Evolutionary conservation across 176 grass and related monocot genomes (phyloP).

Genomic region (Phragmites australis): DNA sequence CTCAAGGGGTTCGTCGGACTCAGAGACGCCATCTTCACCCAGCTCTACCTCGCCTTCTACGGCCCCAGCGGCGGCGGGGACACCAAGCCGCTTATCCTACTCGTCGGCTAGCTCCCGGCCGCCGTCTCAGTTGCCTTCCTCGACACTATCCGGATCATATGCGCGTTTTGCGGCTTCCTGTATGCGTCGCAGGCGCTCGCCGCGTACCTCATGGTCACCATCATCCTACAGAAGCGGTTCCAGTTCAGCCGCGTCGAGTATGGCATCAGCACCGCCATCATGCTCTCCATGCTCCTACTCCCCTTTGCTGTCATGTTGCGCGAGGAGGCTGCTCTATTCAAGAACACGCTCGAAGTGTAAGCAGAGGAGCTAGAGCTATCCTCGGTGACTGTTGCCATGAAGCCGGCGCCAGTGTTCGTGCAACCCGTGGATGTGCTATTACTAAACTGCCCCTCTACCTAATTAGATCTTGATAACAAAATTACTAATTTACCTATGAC

Average conservation of each 20-base stretch:
- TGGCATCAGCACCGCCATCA: constrained; percentile 10
- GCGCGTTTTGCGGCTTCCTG: constrained; percentile 22
- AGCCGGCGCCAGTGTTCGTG: background rate
- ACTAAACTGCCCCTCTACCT: no score
- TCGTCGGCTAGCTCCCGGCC: constrained; percentile 50
- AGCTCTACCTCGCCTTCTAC: constrained; percentile 74
- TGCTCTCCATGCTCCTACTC: constrained; percentile 11
- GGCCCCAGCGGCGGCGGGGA: constrained; percentile 34
- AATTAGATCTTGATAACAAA: no score
- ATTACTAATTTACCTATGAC: no score
- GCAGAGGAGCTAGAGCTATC: background rate
- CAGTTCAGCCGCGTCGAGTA: constrained; percentile 26
- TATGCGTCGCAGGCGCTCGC: constrained; percentile 38
- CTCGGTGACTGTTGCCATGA: background rate
- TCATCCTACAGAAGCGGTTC: constrained; percentile 40
- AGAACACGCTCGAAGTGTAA: background rate
- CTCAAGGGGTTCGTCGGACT: constrained; percentile 86
- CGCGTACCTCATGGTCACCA: constrained; percentile 30
- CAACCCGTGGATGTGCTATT: no score
- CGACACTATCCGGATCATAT: constrained; percentile 43
- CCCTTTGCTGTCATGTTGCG: constrained; percentile 23
- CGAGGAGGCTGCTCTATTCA: constrained; percentile 30
- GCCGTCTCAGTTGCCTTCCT: constrained; percentile 43
- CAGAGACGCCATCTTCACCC: constrained; percentile 76
- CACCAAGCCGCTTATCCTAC: constrained; percentile 44